Conservation (phyloP, 176 grass and related monocot genomes). For the Tillandsia leiboldiana region DNA sequence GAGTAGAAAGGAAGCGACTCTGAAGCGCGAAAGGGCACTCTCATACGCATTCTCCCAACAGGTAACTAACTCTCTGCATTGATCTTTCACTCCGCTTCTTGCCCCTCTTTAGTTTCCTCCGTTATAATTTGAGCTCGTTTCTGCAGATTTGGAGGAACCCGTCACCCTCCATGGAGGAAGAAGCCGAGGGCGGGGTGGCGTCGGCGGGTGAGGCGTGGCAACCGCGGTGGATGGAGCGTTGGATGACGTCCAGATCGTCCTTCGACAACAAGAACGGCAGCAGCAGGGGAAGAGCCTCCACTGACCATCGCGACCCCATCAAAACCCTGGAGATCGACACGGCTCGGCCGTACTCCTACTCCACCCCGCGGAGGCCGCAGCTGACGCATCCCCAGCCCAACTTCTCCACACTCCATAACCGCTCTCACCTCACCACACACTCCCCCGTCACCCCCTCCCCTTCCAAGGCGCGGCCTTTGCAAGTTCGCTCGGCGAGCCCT, state of each 20-base stretch:
- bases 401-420: conserved; percentile 31
- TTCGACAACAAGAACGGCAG: conserved; percentile 68
- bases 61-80: conserved; percentile 15
- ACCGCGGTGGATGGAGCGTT: conserved; percentile 69
- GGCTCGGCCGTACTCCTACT: conserved; percentile 61
- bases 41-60: conserved; percentile 89
- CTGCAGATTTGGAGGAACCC: conserved; percentile 67
- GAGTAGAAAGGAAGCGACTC: conserved; percentile 61
- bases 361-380: conserved; percentile 33
- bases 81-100: not conserved
- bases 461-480: conserved; percentile 43
- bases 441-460: conserved; percentile 68
- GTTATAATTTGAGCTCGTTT: not conserved
- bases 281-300: conserved; percentile 39
- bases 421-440: conserved; percentile 37
- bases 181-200: conserved; percentile 35
- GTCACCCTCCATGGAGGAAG: conserved; percentile 41
- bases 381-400: conserved; percentile 23
- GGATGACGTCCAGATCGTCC: conserved; percentile 72
- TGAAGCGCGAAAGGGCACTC: conserved; percentile 83
- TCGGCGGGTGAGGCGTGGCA: conserved; percentile 19
- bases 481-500: conserved; percentile 78
- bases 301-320: conserved; percentile 51
- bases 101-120: not conserved
- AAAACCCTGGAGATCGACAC: conserved; percentile 93